Evolutionary conservation across 2,329 filamentous ascomycete genomes (phyloP).

Genomic region (Penicillium polonicum): DNA sequence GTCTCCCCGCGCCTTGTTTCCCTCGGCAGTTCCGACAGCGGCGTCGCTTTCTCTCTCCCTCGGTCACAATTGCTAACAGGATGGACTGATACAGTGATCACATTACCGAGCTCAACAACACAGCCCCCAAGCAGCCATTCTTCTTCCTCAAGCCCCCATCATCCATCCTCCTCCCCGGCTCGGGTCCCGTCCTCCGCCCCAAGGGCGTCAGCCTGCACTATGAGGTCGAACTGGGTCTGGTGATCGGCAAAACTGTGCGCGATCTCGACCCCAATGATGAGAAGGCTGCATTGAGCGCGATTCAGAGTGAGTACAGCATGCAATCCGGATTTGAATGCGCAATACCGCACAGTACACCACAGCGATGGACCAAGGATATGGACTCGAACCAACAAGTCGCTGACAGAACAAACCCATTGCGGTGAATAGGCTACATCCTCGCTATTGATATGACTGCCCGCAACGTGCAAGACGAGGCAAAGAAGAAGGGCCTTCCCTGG

Average conservation of each 20-base stretch:
- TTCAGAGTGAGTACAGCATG: slow-evolving; percentile 60
- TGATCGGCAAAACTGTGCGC: slow-evolving; percentile 77
- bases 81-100: slow-evolving; percentile 65
- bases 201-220: slow-evolving; percentile 84
- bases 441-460: slow-evolving; percentile 97
- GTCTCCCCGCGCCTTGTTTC: slow-evolving; percentile 31
- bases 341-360: not conserved
- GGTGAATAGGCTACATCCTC: slow-evolving; percentile 70
- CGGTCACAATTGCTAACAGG: slow-evolving; percentile 1
- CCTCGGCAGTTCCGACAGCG: not conserved
- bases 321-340: not conserved
- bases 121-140: slow-evolving; percentile 88
- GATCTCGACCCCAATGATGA: slow-evolving; percentile 75
- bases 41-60: not conserved
- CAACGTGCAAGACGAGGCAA: slow-evolving; percentile 93
- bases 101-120: slow-evolving; percentile 85
- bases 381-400: not conserved
- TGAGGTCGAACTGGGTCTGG: slow-evolving; percentile 88
- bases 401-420: not conserved
- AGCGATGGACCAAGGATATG: not conserved
- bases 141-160: slow-evolving; percentile 97
- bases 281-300: slow-evolving; percentile 73
- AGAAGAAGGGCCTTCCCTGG: slow-evolving; percentile 96
- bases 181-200: slow-evolving; percentile 78
- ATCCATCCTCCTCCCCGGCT: slow-evolving; percentile 75